phyloP scores from a whole-genome alignment of 164 flowering plant genomes.

The Saururus chinensis region DNA sequence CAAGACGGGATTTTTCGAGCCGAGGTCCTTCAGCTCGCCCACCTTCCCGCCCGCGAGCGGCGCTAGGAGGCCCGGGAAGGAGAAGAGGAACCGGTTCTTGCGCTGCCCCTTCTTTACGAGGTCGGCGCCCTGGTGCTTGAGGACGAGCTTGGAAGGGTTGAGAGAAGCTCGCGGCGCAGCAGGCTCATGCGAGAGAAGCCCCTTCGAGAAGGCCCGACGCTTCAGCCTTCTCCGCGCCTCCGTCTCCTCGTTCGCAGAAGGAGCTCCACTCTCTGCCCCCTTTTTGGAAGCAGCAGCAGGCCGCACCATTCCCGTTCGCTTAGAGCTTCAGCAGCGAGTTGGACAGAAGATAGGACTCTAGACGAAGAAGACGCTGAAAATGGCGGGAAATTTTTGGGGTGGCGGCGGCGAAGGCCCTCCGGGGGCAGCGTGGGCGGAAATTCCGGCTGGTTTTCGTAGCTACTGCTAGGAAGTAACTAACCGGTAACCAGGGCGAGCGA shows the following conservation, averaged over 20 bases:
- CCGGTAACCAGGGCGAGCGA: no score
- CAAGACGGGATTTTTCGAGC: slow-evolving; percentile 72
- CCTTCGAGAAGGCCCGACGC: slow-evolving; percentile 35
- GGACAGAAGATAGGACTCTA: background rate
- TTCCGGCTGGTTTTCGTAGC: background rate
- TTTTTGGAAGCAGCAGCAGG: background rate
- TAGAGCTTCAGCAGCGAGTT: background rate
- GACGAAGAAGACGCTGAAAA: background rate
- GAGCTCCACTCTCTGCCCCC: background rate
- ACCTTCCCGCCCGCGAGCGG: slow-evolving; percentile 74
- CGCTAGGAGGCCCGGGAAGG: slow-evolving; percentile 77
- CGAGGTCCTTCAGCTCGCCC: slow-evolving; percentile 77
- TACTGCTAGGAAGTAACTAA: no score
- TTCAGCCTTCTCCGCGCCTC: slow-evolving; percentile 53
- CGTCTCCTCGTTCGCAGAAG: slow-evolving; percentile 13
- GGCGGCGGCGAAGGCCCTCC: no score
- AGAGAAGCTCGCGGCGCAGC: slow-evolving; percentile 23
- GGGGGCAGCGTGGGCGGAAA: background rate
- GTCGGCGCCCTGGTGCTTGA: slow-evolving; percentile 79
- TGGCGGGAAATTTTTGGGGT: no score
- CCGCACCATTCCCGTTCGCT: background rate
- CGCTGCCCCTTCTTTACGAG: slow-evolving; percentile 72
- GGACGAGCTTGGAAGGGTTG: slow-evolving; percentile 46
- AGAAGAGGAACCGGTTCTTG: slow-evolving; percentile 72
- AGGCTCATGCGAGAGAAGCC: slow-evolving; percentile 39